phyloP scores from a whole-genome alignment of 129 eudicot genomes.

The Apium graveolens region DNA sequence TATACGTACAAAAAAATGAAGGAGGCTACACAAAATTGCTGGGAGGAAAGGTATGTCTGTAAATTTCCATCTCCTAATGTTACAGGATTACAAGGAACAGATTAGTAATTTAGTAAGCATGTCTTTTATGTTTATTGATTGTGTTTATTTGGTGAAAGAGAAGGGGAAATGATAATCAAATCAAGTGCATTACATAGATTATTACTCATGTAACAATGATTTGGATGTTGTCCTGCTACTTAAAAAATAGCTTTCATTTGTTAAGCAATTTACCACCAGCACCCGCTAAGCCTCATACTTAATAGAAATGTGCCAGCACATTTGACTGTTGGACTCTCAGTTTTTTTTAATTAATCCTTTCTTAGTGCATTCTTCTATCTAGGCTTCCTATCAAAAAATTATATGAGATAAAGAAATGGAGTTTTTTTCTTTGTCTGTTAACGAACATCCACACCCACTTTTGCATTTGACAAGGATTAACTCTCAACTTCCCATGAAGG shows the following conservation, averaged over 20 bases:
- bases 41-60: slow-evolving; percentile 71
- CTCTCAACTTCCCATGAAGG: neutral
- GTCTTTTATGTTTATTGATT: neutral
- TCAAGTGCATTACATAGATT: neutral
- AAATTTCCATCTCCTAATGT: neutral
- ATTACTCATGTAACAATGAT: neutral
- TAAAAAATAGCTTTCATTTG: neutral
- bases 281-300: neutral
- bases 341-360: neutral
- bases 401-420: neutral
- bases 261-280: too few relatives aligned
- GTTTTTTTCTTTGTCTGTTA: neutral
- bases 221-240: neutral
- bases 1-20: slow-evolving; percentile 79
- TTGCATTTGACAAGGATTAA: neutral
- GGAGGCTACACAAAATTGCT: slow-evolving; percentile 63
- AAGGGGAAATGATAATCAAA: neutral
- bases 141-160: neutral
- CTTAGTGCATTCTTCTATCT: neutral
- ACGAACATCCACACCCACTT: neutral
- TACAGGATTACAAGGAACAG: neutral
- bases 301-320: neutral
- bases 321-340: neutral
- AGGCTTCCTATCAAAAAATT: neutral
- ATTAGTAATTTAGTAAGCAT: neutral